Conservation (phyloP, 1,139 yeast genomes). For the Debaryomycetaceae sp. region DNA sequence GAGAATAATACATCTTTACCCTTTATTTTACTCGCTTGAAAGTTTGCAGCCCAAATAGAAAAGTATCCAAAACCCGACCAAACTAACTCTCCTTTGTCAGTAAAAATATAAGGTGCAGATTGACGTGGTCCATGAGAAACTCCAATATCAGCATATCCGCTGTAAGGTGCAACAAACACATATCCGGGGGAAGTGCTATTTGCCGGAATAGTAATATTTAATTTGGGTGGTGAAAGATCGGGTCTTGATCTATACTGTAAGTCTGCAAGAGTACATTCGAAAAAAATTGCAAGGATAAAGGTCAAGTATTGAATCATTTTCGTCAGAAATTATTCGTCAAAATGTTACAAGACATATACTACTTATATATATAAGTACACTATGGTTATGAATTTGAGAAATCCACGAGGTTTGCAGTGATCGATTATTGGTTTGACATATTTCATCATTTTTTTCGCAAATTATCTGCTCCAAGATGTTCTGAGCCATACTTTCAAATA, state of each 20-base stretch:
- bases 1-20: constrained; percentile 25
- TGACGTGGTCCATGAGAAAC: constrained; percentile 21
- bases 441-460: no score
- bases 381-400: no score
- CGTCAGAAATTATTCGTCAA: no score
- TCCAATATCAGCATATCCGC: constrained; percentile 20
- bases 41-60: constrained; percentile 31
- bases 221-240: constrained; percentile 29
- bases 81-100: constrained; percentile 28
- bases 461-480: no score
- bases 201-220: constrained; percentile 28
- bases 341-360: no score
- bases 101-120: constrained; percentile 30
- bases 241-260: constrained; percentile 31
- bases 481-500: no score
- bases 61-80: constrained; percentile 32
- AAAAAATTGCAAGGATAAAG: background rate
- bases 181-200: constrained; percentile 22
- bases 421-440: no score
- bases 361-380: no score
- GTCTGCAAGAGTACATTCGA: constrained; percentile 8
- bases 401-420: no score
- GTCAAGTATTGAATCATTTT: background rate
- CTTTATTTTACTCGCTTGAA: constrained; percentile 25
- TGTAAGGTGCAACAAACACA: constrained; percentile 30